Conservation (phyloP, 805 yeast species). For the Yarrowia bubula region DNA sequence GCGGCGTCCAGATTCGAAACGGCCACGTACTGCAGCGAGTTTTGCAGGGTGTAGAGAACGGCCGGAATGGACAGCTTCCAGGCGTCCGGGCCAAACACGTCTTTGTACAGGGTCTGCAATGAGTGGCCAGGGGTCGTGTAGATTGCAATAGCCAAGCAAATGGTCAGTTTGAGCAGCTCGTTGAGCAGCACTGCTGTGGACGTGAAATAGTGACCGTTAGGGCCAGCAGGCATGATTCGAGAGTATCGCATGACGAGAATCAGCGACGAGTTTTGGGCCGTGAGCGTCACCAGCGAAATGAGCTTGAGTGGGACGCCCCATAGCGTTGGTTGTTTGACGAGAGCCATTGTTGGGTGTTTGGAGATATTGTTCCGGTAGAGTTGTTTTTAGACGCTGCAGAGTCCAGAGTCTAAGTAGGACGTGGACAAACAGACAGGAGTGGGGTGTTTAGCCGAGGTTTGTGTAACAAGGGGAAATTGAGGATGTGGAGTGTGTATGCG, state of each 20-base stretch:
- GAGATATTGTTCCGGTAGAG: neutral
- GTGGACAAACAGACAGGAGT: too few species aligned
- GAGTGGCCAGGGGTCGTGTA: conserved; percentile 33
- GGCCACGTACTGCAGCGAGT: conserved; percentile 44
- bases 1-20: conserved; percentile 46
- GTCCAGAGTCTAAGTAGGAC: too few species aligned
- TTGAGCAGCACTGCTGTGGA: conserved; percentile 45
- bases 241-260: conserved; percentile 46
- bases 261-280: conserved; percentile 43
- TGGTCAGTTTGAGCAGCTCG: conserved; percentile 41
- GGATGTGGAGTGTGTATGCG: too few species aligned
- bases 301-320: conserved; percentile 39
- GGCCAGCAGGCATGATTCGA: conserved; percentile 42
- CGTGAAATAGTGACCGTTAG: conserved; percentile 39
- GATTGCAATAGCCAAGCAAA: conserved; percentile 37
- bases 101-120: conserved; percentile 29
- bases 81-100: conserved; percentile 41
- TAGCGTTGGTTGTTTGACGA: conserved; percentile 25
- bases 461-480: too few species aligned
- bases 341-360: conserved; percentile 3
- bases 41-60: conserved; percentile 43
- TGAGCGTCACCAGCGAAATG: conserved; percentile 41
- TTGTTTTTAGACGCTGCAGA: too few species aligned
- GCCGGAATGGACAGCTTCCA: conserved; percentile 47
- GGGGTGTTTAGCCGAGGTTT: too few species aligned